Evolutionary conservation across 441 rosid species (phyloP).

Genomic region (Aquilaria agallochum): DNA sequence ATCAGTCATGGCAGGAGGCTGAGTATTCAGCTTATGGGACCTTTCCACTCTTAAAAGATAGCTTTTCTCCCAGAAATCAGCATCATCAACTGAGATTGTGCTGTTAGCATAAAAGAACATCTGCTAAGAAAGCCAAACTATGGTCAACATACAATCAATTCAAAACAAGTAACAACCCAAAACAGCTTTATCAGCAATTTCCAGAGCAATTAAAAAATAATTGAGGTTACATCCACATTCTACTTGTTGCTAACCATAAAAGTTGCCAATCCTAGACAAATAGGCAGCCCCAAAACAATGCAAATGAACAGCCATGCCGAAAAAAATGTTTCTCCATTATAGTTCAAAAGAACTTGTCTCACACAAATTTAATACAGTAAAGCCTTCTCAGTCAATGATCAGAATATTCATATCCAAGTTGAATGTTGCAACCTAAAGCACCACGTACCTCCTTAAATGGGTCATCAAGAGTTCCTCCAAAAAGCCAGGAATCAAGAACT

Average conservation of each 20-base stretch:
- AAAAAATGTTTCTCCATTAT: slow-evolving; percentile 8
- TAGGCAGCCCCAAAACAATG: too few relatives aligned
- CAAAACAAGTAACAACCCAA: too few relatives aligned
- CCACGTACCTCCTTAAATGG: slow-evolving; percentile 83
- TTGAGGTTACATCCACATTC: too few relatives aligned
- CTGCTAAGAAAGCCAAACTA: slow-evolving; percentile 32
- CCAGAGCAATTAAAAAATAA: too few relatives aligned
- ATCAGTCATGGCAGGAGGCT: slow-evolving; percentile 19
- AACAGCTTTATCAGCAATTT: too few relatives aligned
- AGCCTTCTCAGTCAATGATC: neutral
- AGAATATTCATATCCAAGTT: neutral
- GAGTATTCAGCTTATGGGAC: slow-evolving; percentile 30
- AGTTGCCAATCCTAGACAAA: too few relatives aligned
- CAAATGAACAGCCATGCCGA: too few relatives aligned
- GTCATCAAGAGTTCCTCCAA: slow-evolving; percentile 83
- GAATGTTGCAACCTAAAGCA: too few relatives aligned
- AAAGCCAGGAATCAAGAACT: slow-evolving; percentile 88
- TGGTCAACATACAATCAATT: too few relatives aligned
- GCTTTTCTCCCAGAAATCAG: slow-evolving; percentile 97
- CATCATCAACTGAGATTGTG: slow-evolving; percentile 60
- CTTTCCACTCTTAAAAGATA: slow-evolving; percentile 52
- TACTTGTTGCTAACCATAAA: too few relatives aligned
- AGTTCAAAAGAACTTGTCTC: slow-evolving; percentile 10
- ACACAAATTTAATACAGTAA: slow-evolving; percentile 6
- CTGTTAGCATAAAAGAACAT: slow-evolving; percentile 75